These are phyloP conservation scores for Ilex asprella DNA, from an alignment of 257 asterid species.

Conservation along the genomic window DNA sequence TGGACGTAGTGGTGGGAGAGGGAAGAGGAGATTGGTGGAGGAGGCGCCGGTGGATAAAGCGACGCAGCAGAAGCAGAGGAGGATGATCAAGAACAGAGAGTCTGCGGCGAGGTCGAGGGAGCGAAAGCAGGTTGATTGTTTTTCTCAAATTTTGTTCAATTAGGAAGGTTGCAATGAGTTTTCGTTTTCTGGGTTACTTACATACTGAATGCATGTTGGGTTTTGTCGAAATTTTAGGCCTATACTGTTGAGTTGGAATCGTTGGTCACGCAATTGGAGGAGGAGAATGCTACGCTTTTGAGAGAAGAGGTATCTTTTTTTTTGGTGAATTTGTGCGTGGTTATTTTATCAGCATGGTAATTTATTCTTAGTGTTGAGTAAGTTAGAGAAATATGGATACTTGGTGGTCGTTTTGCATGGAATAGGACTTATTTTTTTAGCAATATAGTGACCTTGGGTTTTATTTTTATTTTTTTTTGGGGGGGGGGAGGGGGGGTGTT, in stretches of 20 bases:
- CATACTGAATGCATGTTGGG: conserved; percentile 13
- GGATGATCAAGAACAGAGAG: conserved; percentile 96
- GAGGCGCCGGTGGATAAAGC: conserved; percentile 79
- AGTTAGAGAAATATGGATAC: too few relatives aligned
- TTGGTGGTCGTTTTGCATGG: too few relatives aligned
- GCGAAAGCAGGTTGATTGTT: conserved; percentile 68
- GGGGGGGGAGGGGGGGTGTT: too few relatives aligned
- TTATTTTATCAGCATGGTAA: neutral
- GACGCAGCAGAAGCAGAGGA: conserved; percentile 91
- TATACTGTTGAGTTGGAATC: conserved; percentile 90
- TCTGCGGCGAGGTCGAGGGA: conserved; percentile 99
- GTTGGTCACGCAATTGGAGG: conserved; percentile 70
- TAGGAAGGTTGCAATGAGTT: neutral
- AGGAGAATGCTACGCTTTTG: conserved; percentile 75
- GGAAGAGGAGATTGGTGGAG: conserved; percentile 61
- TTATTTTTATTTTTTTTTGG: too few relatives aligned
- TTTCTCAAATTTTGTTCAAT: neutral
- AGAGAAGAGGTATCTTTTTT: conserved; percentile 56
- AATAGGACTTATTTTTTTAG: too few relatives aligned
- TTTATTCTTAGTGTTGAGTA: neutral
- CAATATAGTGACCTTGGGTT: too few relatives aligned
- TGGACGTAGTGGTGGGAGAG: conserved; percentile 69
- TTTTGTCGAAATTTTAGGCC: conserved; percentile 36
- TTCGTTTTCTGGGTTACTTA: neutral
- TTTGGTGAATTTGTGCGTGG: neutral